Evolutionary conservation across 208 protist genomes (phyloP), one percentile per base, ranked within the genome.

Genomic region (Acanthamoeba royreba): DNA sequence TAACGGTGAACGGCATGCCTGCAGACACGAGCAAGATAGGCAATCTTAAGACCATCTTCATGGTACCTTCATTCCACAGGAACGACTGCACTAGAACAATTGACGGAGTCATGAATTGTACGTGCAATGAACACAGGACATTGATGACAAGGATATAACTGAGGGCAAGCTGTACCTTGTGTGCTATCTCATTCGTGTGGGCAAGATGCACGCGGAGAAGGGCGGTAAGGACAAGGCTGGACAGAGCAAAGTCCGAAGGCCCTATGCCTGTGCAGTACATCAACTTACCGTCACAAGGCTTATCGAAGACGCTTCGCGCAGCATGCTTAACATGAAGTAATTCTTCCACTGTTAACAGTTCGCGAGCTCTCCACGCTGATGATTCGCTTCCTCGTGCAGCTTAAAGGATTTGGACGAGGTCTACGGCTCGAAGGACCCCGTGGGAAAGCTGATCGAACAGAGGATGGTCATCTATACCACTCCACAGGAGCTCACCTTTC

Each of bases 31-130:
- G 87, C 31, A 92, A 91, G 49, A 93, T 95, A 42, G 79, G 79
- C 47, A 95, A 95, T 28, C 43, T 95, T 0, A 93, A 90, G 13
- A 95, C 94, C 4, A 28, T 95, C 0, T 95, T 94, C 63, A 88
- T 49, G 90, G 93, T 92, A 92, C 63, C 7, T 87, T 77, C 11
- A 3, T 45, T 13, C 47, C 28, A 2, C 11, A n/a, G 17, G 66
- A n/a, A 40, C 66, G 13, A 40, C 52, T 61, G 19, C 22, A 17
- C 52, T 58, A 58, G 49, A 58, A 58, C 15, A 22, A 25, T 83
- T 46, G 52, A 58, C 46, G 31, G 52, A 43, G 1, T 69, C 8
- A 5, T 90, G 4, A 19, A n/a, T n/a, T n/a, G n/a, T n/a, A n/a
- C n/a, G n/a, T n/a, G n/a, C n/a, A n/a, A n/a, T n/a, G n/a, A n/a